Evolutionary conservation across 179 eudicot species (phyloP), one percentile per base, ranked within the genome.

Genomic region (Carnegiea gigantea): DNA sequence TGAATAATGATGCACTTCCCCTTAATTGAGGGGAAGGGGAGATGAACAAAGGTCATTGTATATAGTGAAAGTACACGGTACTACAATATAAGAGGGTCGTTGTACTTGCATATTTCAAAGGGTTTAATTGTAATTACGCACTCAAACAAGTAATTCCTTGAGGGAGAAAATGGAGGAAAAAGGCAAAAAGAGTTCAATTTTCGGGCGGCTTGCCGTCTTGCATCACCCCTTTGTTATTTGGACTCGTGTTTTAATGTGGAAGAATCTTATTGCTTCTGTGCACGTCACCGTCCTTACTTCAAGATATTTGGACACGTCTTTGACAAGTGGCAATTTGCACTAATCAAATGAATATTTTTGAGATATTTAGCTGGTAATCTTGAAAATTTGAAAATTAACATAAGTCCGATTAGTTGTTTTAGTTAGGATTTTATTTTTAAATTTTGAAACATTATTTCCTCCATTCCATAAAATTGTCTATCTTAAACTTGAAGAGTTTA

Each of bases 201-300:
- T 24, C n/a, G 2, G 17, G 23, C 73, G 78, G 81, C 84, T 78
- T 82, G 84, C 81, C 81, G 84, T 82, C 46, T 73, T 72, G 64
- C 68, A 82, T 26, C 38, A 40, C 67, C 67, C 33, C 7, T 60
- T 76, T 48, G 53, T 20, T 9, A 40, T 28, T 36, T 5, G 46
- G 70, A 57, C 17, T 40, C 26, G 46, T 76, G 57, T 40, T 7
- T 5, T 3, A 40, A 40, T 40, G 44, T 40, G 44, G 44, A 40
- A 5, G 44, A 40, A 4, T 40, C 36, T 75, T 23, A 6, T 60
- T 60, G 1, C 67, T n/a, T 60, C 7, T 21, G 24, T n/a, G 67
- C 12, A n/a, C 10, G 23, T 60, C 26, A 9, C 23, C 30, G 28
- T 18, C 48, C 28, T 17, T 28, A 38, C 64, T 71, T 76, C 81